Conservation (phyloP, 176 grass and related monocot species). For the Oryza glaberrima region DNA sequence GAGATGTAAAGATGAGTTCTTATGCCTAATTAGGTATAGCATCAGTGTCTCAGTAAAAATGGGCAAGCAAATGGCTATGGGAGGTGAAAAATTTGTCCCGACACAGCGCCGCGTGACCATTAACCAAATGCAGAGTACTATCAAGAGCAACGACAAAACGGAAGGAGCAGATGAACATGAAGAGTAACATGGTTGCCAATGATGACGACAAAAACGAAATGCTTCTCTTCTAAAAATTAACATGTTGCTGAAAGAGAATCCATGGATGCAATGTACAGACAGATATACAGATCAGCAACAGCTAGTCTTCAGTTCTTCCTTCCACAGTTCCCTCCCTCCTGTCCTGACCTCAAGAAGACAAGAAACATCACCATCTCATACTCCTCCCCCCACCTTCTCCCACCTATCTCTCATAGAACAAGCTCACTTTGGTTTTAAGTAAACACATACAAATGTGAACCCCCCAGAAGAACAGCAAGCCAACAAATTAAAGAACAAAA, state of each 20-base stretch:
- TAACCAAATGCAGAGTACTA: conserved; percentile 10
- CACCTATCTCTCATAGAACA: conserved; percentile 44
- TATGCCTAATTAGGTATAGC: conserved; percentile 16
- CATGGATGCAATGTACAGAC: conserved; percentile 75
- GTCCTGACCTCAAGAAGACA: conserved; percentile 40
- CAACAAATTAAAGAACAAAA: conserved; percentile 76
- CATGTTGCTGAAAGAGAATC: conserved; percentile 48
- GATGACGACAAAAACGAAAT: conserved; percentile 25
- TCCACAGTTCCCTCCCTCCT: not conserved
- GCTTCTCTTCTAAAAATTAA: conserved; percentile 27
- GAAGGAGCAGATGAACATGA: conserved; percentile 40
- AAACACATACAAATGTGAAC: conserved; percentile 59
- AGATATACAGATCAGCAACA: conserved; percentile 62
- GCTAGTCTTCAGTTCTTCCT: conserved; percentile 35
- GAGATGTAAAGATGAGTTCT: not conserved
- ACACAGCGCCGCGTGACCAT: not conserved
- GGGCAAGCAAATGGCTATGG: not conserved
- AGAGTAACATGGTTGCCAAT: conserved; percentile 34
- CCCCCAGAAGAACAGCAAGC: conserved; percentile 57
- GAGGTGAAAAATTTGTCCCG: conserved; percentile 15
- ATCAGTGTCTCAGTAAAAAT: conserved; percentile 2
- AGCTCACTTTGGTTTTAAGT: conserved; percentile 45
- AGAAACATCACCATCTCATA: conserved; percentile 38
- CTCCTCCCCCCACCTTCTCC: conserved; percentile 15
- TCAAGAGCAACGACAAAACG: conserved; percentile 25